Base-by-base conservation (phyloP, 495 filamentous ascomycete species). In the Penicillium goetzii region DNA sequence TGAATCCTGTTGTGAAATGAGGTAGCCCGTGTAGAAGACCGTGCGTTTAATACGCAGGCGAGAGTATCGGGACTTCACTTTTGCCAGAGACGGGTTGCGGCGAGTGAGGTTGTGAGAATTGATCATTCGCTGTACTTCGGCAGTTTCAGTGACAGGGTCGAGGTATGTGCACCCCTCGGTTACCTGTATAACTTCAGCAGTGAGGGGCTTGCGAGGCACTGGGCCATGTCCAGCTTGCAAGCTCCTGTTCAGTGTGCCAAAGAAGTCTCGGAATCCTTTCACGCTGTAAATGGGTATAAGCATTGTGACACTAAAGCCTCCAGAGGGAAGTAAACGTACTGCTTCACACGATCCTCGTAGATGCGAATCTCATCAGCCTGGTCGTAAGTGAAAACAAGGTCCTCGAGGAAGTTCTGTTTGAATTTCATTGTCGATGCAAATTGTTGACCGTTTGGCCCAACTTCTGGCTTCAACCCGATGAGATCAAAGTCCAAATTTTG, bases 11-110 rank as follows among this genome's bases (percentile, higher is more conserved):
- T 84, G 79, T 26, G 84, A 82, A 70, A 99, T 87, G 65, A 97
- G 81, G 76, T 98, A 98, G 41, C 92, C 93, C n/a, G 94, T 97
- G 80, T 91, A 98, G 79, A 94, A 92, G 53, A 97, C 88, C 14
- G 87, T 90, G 63, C 92, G 92, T 74, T 89, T 93, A 72, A 99
- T 92, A 56, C 85, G 78, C 49, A 93, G 71, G 67, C 81, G 82
- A 25, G 68, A 65, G 54, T 71, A 75, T 19, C 66, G 70, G 1
- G 72, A 72, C 61, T 75, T 78, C 34, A 68, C 67, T 43, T 62
- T 57, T 32, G 74, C 74, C 34, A 74, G 56, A 4, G 76, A 68
- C 10, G 78, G 71, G 41, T 73, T 80, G 56, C 79, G 80, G 40
- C 62, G 65, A 36, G 76, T 64, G 51, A 89, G 70, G 69, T 97